phyloP scores from a whole-genome alignment of 768 basidiomycete species.

The Megacollybia marginata region DNA sequence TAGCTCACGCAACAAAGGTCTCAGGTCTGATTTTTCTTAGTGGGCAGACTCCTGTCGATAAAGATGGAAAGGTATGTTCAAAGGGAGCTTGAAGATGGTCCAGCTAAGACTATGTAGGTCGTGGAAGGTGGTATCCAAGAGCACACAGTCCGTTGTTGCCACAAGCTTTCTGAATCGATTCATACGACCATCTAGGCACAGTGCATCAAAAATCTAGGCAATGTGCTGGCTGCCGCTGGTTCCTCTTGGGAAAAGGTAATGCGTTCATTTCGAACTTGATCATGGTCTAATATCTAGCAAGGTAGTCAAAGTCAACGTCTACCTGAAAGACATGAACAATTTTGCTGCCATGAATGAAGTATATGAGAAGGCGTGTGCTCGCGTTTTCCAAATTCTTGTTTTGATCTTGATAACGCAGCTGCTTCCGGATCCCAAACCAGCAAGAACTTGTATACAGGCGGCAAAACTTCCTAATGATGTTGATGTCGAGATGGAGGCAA shows the following conservation, averaged over 20 bases:
- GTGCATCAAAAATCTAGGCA: conserved; percentile 47
- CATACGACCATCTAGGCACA: conserved; percentile 32
- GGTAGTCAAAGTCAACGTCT: conserved; percentile 47
- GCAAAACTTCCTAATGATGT: conserved; percentile 62
- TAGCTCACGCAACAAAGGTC: conserved; percentile 51
- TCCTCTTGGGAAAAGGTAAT: conserved; percentile 54
- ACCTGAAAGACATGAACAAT: conserved; percentile 53
- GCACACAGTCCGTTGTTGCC: conserved; percentile 38
- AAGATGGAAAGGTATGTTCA: conserved; percentile 29
- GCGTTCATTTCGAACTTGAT: not conserved
- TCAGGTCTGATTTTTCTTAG: conserved; percentile 55
- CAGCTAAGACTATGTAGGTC: not conserved
- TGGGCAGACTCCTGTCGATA: conserved; percentile 49
- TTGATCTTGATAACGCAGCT: conserved; percentile 20
- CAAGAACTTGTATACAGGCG: conserved; percentile 71
- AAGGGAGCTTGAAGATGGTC: not conserved
- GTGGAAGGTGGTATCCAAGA: conserved; percentile 51
- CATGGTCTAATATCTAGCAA: not conserved
- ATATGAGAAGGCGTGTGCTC: conserved; percentile 38
- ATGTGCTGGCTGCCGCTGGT: conserved; percentile 45
- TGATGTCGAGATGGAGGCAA: conserved; percentile 67
- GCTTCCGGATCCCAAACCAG: conserved; percentile 55
- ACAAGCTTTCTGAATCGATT: not conserved
- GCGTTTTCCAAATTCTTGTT: not conserved
- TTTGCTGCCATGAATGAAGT: conserved; percentile 50